phyloP scores from a whole-genome alignment of 768 basidiomycete species.

The Mycena sanguinolenta region DNA sequence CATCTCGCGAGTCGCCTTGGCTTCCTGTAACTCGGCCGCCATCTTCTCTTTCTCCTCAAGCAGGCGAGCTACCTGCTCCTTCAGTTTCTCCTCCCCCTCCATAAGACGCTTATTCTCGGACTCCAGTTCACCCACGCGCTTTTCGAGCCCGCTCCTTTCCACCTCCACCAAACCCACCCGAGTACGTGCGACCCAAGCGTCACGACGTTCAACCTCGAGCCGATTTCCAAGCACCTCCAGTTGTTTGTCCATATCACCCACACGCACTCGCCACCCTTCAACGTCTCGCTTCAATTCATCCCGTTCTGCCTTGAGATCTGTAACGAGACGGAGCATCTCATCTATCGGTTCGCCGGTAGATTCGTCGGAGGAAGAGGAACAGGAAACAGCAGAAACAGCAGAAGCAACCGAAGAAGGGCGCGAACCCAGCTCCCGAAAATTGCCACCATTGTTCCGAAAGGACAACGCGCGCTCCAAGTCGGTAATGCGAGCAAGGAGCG shows the following conservation, averaged over 20 bases:
- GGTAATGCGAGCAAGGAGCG: slow-evolving; percentile 84
- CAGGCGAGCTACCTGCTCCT: slow-evolving; percentile 44
- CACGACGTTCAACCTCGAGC: slow-evolving; percentile 83
- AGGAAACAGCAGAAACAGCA: slow-evolving; percentile 48
- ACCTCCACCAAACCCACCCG: slow-evolving; percentile 73
- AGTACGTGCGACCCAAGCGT: slow-evolving; percentile 88
- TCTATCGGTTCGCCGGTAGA: slow-evolving; percentile 69
- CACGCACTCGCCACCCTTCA: slow-evolving; percentile 86
- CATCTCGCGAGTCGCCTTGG: slow-evolving; percentile 46
- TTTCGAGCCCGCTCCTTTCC: slow-evolving; percentile 72
- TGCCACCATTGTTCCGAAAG: slow-evolving; percentile 52
- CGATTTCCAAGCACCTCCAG: slow-evolving; percentile 73
- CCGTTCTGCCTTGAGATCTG: slow-evolving; percentile 88
- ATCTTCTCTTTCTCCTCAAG: slow-evolving; percentile 57
- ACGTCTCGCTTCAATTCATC: slow-evolving; percentile 92
- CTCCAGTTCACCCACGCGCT: slow-evolving; percentile 52
- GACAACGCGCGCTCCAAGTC: slow-evolving; percentile 82
- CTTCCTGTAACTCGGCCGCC: slow-evolving; percentile 64
- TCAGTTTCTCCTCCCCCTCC: slow-evolving; percentile 54
- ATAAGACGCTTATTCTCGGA: slow-evolving; percentile 45
- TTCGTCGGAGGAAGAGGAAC: slow-evolving; percentile 49
- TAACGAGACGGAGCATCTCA: slow-evolving; percentile 81
- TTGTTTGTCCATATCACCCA: slow-evolving; percentile 82
- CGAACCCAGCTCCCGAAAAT: slow-evolving; percentile 51
- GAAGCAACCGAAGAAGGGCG: slow-evolving; percentile 67